Base-by-base conservation (phyloP, 1,284 basidiomycete species). In the Sporisorium sorghi region DNA sequence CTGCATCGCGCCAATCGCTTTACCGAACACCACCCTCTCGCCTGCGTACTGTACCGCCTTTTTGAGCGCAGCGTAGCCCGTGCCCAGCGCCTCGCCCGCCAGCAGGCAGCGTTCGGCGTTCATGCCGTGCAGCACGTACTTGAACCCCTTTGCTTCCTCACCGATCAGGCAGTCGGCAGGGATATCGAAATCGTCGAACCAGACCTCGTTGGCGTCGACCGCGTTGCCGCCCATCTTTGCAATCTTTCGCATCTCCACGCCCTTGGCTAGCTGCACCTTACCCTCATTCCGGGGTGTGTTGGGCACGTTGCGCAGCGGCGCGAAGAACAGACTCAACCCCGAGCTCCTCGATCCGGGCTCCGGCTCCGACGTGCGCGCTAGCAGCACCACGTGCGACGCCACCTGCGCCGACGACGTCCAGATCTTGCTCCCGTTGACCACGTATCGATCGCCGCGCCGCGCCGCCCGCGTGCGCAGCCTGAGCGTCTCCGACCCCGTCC, bases 91-190 rank as follows among this genome's bases (percentile, higher is more conserved):
- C 75, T 86, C 86, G 26, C 85, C 86, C 0, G 85, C 85, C n/a
- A 86, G 71, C 12, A 86, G 64, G 51, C 84, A 84, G 3, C 86
- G 75, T 59, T 86, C 86, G n/a, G 86, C 85, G 63, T 85, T 86
- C 77, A 80, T 78, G 8, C 80, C 78, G 37, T 79, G 76, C 23
- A 80, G 37, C 11, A 79, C 60, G 33, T 71, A 63, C 65, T 83
- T 85, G 76, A 86, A 86, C 5, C 86, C 86, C 39, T 84, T 79
- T 33, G 84, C 85, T 70, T 85, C 85, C 21, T 78, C 75, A 0
- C 85, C 85, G n/a, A 86, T 78, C 28, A 83, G 63, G 32, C 81
- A 76, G n/a, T 67, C 30, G 5, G 74, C 76, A 0, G 77, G 80
- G 17, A 86, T 65, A 42, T 78, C 73, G 48, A 85, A 85, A 40